A percentile compares a stretch with the other conserved stretches of the same genome.
phyloP scores from a whole-genome alignment of 805 yeast species.

The Sugiyamaella floridensis region DNA sequence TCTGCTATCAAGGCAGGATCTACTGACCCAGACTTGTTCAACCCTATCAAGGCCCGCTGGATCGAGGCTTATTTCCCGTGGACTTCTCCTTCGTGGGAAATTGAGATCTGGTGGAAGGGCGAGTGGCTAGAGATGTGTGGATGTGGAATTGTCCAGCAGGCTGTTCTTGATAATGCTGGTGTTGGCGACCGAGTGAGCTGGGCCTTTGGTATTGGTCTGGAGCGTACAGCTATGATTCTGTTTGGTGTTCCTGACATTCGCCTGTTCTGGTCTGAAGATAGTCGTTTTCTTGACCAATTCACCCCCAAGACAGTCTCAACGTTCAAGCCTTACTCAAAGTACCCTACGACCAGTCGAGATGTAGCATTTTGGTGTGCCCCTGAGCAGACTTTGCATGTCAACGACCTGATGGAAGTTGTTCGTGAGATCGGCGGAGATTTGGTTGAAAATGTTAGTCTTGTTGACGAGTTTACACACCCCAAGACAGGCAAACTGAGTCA shows the following conservation, averaged over 20 bases:
- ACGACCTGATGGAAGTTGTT: conserved; percentile 91
- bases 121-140: conserved; percentile 98
- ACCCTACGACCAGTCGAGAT: conserved; percentile 81
- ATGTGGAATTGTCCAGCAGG: conserved; percentile 81
- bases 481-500: conserved; percentile 69
- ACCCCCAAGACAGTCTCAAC: conserved; percentile 53
- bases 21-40: conserved; percentile 51
- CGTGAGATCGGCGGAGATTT: conserved; percentile 75
- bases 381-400: conserved; percentile 52
- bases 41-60: conserved; percentile 87
- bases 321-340: conserved; percentile 84
- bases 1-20: conserved; percentile 58
- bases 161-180: conserved; percentile 69
- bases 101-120: conserved; percentile 98
- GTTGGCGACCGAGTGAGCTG: conserved; percentile 65
- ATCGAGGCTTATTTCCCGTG: conserved; percentile 94
- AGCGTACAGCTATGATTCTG: conserved; percentile 89
- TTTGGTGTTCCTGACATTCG: conserved; percentile 95
- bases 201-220: conserved; percentile 97
- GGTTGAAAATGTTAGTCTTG: conserved; percentile 72
- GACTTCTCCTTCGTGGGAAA: conserved; percentile 98
- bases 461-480: conserved; percentile 83
- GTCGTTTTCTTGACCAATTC: conserved; percentile 71
- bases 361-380: conserved; percentile 76
- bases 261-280: conserved; percentile 82